These are phyloP conservation scores for Flaveria trinervia DNA, from an alignment of 129 eudicot species.

Conservation along the genomic window DNA sequence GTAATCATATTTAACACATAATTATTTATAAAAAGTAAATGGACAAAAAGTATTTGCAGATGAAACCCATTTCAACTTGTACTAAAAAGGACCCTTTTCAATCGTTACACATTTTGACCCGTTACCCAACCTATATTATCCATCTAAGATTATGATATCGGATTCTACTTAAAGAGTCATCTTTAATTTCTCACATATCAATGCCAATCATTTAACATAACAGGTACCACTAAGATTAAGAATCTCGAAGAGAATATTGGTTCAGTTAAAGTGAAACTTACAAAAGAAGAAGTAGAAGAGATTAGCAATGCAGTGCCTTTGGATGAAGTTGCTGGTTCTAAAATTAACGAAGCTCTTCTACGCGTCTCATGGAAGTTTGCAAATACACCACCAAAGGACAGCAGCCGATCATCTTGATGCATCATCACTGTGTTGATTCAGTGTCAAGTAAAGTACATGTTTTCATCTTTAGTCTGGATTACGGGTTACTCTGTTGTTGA, in stretches of 20 bases:
- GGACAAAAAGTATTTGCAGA: background rate
- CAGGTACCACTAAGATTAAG: conserved; percentile 59
- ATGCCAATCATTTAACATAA: conserved; percentile 14
- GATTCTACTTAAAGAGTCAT: background rate
- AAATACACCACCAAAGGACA: conserved; percentile 41
- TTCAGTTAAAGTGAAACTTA: conserved; percentile 44
- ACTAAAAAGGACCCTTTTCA: background rate
- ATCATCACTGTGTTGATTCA: background rate
- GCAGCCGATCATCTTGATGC: conserved; percentile 9
- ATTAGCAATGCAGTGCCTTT: conserved; percentile 41
- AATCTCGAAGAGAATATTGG: conserved; percentile 53
- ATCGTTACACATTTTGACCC: background rate
- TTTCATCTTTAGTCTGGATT: background rate
- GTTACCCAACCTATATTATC: background rate
- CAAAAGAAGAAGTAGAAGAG: conserved; percentile 42
- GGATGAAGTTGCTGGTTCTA: conserved; percentile 51
- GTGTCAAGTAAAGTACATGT: background rate
- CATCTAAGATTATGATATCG: too few relatives aligned
- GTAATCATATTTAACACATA: background rate
- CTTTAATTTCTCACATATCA: background rate
- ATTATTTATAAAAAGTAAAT: background rate
- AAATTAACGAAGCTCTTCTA: conserved; percentile 25
- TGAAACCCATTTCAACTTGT: background rate
- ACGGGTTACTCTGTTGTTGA: background rate
- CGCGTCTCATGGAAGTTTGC: conserved; percentile 37